Evolutionary conservation across 129 eudicot genomes (phyloP).

Genomic region (Chrysanthemum makinoi): DNA sequence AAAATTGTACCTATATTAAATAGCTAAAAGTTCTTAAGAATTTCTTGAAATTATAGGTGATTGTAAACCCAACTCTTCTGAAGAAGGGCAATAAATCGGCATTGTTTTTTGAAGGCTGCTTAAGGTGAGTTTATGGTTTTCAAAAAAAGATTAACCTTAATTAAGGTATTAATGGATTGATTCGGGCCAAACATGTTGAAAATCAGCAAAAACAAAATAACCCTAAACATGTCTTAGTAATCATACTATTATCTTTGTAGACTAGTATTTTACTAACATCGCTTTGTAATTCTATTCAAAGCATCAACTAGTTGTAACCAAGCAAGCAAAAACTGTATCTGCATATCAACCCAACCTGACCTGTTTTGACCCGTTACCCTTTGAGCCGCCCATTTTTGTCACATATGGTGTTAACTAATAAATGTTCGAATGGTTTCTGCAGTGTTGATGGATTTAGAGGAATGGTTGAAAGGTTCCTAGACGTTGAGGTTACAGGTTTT

Average conservation of each 20-base stretch:
- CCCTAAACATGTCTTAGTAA: too few relatives aligned
- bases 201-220: too few relatives aligned
- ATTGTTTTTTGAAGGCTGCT: constrained; percentile 85
- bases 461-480: constrained; percentile 77
- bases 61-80: constrained; percentile 71
- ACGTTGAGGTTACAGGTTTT: constrained; percentile 80
- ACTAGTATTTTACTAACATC: too few relatives aligned
- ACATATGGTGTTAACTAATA: neutral
- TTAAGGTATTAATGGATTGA: neutral
- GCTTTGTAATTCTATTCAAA: too few relatives aligned
- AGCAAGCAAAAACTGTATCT: too few relatives aligned
- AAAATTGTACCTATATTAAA: neutral
- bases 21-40: neutral
- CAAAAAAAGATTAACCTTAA: neutral
- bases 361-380: neutral
- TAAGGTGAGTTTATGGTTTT: constrained; percentile 46
- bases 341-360: neutral
- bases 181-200: neutral
- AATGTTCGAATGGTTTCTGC: constrained; percentile 19
- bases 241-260: too few relatives aligned
- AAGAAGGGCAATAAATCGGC: constrained; percentile 78
- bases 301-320: too few relatives aligned
- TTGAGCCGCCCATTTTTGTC: constrained; percentile 4
- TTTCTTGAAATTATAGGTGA: constrained; percentile 54
- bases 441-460: constrained; percentile 94